Percentiles rank a stretch among this genome's conserved stretches.
Evolutionary conservation across 1,284 basidiomycete genomes (phyloP).

Genomic region (Microstroma glucosiphilum): DNA sequence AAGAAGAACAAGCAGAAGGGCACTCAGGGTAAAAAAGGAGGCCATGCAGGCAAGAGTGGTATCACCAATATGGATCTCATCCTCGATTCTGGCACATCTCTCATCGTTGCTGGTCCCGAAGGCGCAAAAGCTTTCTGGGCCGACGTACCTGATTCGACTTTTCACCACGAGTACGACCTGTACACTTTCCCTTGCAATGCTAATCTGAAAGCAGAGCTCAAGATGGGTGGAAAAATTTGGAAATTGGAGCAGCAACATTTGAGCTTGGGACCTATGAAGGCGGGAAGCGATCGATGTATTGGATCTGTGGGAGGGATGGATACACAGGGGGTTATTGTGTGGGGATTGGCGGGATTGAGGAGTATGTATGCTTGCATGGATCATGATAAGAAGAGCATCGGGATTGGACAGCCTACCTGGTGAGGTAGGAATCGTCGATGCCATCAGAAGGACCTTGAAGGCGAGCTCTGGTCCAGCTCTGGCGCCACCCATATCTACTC

Average conservation of each 20-base stretch:
- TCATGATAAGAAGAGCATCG: conserved; percentile 8
- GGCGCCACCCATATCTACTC: too few species aligned
- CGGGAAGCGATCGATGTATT: conserved; percentile 10
- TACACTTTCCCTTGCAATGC: conserved; percentile 12
- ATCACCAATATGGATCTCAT: conserved; percentile 10
- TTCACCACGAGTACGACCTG: conserved; percentile 7
- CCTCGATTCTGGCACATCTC: conserved; percentile 15
- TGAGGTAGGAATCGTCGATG: too few species aligned
- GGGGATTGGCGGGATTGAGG: conserved; percentile 11
- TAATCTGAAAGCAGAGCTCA: conserved; percentile 9
- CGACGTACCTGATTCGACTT: conserved; percentile 10
- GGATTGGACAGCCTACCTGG: conserved; percentile 3
- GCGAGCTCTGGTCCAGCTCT: too few species aligned
- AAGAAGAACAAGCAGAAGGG: too few species aligned
- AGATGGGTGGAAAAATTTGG: conserved; percentile 11
- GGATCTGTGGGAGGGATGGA: conserved; percentile 7
- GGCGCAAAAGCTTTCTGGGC: conserved; percentile 12
- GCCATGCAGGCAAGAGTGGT: neutral
- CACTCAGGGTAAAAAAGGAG: too few species aligned
- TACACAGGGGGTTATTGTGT: conserved; percentile 12
- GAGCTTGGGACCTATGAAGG: conserved; percentile 7
- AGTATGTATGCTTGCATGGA: conserved; percentile 12
- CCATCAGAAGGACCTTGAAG: too few species aligned
- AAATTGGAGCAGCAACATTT: conserved; percentile 9
- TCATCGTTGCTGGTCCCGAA: conserved; percentile 11